Conservation (phyloP, 352 stramenopile genomes). For the Paralagenidium karlingii region DNA sequence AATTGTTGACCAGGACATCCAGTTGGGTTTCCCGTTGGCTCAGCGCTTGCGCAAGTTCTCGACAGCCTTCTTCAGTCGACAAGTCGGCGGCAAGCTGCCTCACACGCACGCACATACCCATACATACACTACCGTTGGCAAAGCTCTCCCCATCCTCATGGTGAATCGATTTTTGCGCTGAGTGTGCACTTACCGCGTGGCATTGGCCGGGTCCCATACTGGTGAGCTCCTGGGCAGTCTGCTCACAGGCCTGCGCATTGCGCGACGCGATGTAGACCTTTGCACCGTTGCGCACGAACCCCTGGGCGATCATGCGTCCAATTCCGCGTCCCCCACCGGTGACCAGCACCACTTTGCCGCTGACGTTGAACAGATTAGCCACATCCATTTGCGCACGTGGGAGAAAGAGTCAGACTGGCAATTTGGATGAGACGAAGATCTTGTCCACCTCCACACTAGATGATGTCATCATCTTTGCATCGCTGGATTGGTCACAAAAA, state of each 20-base stretch:
- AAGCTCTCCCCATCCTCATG: conserved; percentile 7
- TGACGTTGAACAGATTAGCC: conserved; percentile 42
- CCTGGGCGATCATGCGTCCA: conserved; percentile 92
- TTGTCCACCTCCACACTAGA: too few species aligned
- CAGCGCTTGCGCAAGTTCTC: conserved; percentile 63
- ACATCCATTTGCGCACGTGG: conserved; percentile 22
- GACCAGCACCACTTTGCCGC: conserved; percentile 80
- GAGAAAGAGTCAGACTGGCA: too few species aligned
- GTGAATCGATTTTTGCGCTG: too few species aligned
- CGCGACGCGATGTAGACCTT: conserved; percentile 89
- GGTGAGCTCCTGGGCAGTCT: conserved; percentile 52
- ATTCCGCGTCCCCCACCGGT: conserved; percentile 91
- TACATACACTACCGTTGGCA: not conserved
- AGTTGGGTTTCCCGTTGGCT: conserved; percentile 59
- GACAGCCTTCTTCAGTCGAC: conserved; percentile 61
- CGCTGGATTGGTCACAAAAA: too few species aligned
- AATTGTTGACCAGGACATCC: conserved; percentile 94
- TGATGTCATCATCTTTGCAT: too few species aligned
- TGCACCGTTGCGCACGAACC: conserved; percentile 84
- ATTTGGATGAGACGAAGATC: too few species aligned
- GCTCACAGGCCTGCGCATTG: conserved; percentile 63
- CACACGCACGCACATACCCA: not conserved
- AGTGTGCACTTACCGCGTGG: conserved; percentile 21
- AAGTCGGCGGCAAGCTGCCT: conserved; percentile 64
- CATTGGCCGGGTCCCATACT: conserved; percentile 41